Conservation (phyloP, 176 grass and related monocot genomes). For the Puccinellia tenuiflora region DNA sequence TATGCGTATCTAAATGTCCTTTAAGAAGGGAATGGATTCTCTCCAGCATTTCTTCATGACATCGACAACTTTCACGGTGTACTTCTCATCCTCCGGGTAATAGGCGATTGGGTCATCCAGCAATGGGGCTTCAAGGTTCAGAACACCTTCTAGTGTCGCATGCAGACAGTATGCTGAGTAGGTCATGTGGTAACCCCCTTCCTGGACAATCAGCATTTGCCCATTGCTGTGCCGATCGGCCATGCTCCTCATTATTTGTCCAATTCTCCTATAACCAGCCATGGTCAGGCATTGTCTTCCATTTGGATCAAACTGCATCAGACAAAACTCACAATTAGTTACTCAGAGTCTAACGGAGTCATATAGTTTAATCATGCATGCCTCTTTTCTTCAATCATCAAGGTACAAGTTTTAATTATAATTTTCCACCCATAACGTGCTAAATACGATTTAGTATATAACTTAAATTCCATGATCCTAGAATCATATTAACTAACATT, state of each 20-base stretch:
- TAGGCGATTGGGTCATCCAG: constrained; percentile 75
- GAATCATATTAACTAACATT: not conserved
- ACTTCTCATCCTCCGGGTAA: constrained; percentile 68
- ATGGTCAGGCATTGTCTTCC: constrained; percentile 92
- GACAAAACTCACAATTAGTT: constrained; percentile 3
- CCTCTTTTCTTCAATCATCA: not conserved
- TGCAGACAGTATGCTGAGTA: constrained; percentile 92
- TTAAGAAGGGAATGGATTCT: constrained; percentile 66
- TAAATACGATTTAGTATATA: not conserved
- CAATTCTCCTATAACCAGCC: constrained; percentile 69
- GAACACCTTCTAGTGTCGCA: constrained; percentile 77
- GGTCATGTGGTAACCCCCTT: constrained; percentile 80
- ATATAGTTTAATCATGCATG: not conserved
- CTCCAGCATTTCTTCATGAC: constrained; percentile 61
- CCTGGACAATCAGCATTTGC: constrained; percentile 70
- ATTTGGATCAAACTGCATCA: constrained; percentile 80
- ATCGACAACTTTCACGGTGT: constrained; percentile 52
- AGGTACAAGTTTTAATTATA: not conserved
- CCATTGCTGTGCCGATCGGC: constrained; percentile 42
- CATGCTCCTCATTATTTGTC: constrained; percentile 45
- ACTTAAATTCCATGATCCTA: not conserved
- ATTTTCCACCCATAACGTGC: not conserved
- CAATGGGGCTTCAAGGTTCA: constrained; percentile 41
- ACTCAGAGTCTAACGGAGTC: not conserved
- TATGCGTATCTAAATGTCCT: constrained; percentile 33